Evolutionary conservation across 371 early-diverging fungal genomes (phyloP).

Genomic region (Mucor piriformis): DNA sequence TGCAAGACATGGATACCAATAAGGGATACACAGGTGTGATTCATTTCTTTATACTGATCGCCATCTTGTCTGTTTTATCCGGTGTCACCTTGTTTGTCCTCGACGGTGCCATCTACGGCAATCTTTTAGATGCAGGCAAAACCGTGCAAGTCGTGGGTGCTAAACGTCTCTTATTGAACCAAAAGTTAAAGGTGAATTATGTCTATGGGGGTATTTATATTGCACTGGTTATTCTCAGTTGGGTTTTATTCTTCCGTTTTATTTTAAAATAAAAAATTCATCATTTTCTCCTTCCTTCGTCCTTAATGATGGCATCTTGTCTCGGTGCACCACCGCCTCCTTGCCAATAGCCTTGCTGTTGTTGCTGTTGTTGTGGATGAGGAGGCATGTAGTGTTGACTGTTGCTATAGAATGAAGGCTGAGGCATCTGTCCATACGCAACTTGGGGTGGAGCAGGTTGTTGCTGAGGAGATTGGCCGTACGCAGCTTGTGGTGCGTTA

Average conservation of each 20-base stretch:
- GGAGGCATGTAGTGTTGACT: constrained; percentile 44
- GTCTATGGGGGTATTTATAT: constrained; percentile 51
- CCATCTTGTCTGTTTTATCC: constrained; percentile 40
- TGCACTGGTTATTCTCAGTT: constrained; percentile 42
- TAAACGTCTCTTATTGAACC: constrained; percentile 16
- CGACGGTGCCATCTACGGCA: constrained; percentile 43
- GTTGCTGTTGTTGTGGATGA: constrained; percentile 30
- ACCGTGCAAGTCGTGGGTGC: constrained; percentile 1
- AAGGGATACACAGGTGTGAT: constrained; percentile 60
- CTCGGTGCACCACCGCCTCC: constrained; percentile 9
- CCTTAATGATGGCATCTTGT: constrained; percentile 28
- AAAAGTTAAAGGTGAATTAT: constrained; percentile 41
- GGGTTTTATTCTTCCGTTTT: constrained; percentile 54
- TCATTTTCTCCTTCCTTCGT: constrained; percentile 28
- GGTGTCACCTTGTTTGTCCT: constrained; percentile 49
- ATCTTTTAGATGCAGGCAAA: constrained; percentile 40
- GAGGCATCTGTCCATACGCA: constrained; percentile 38
- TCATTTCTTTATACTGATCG: constrained; percentile 56
- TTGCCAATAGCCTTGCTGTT: constrained; percentile 42
- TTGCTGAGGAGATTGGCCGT: constrained; percentile 31
- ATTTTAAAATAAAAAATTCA: neutral
- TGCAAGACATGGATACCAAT: constrained; percentile 59
- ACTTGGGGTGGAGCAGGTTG: constrained; percentile 21
- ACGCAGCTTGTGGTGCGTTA: constrained; percentile 8
- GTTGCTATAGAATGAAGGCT: constrained; percentile 41